Percentiles rank a stretch among this genome's conserved stretches.
These are phyloP conservation scores for Apiospora saccharicola DNA, from an alignment of 2,329 filamentous ascomycete species.

Conservation along the genomic window DNA sequence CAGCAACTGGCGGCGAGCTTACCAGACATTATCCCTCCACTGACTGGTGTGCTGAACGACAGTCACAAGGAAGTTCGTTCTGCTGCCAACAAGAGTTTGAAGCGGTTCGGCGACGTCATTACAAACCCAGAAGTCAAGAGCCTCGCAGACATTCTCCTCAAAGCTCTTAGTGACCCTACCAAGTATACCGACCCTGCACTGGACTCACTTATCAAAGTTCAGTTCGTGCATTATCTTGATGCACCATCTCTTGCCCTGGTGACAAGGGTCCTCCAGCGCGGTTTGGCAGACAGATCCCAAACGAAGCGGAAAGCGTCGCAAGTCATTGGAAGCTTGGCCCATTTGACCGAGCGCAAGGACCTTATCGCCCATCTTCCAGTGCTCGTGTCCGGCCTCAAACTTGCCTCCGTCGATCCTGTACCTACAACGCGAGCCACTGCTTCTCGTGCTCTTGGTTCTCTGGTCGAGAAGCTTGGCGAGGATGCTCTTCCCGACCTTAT, in stretches of 20 bases:
- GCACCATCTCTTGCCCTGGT: slow-evolving; percentile 94
- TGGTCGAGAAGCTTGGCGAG: slow-evolving; percentile 98
- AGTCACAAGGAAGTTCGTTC: slow-evolving; percentile 96
- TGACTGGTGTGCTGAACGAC: slow-evolving; percentile 94
- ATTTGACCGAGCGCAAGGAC: slow-evolving; percentile 96
- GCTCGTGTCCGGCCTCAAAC: slow-evolving; percentile 86
- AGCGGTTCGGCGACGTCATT: slow-evolving; percentile 98
- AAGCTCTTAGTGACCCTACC: slow-evolving; percentile 95
- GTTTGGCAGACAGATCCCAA: slow-evolving; percentile 86
- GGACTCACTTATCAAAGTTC: slow-evolving; percentile 95
- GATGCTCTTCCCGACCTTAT: slow-evolving; percentile 97
- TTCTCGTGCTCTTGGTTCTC: slow-evolving; percentile 91
- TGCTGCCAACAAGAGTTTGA: slow-evolving; percentile 93
- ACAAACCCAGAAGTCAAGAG: slow-evolving; percentile 97
- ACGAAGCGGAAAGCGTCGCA: slow-evolving; percentile 97
- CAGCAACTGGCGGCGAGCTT: slow-evolving; percentile 91
- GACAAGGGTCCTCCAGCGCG: slow-evolving; percentile 93
- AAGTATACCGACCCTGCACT: slow-evolving; percentile 96
- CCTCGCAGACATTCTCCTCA: slow-evolving; percentile 88
- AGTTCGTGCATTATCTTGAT: slow-evolving; percentile 98
- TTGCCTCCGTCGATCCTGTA: slow-evolving; percentile 92
- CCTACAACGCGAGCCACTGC: slow-evolving; percentile 95
- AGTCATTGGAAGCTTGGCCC: slow-evolving; percentile 96
- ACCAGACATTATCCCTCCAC: slow-evolving; percentile 94
- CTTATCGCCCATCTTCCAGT: slow-evolving; percentile 90